Conservation (phyloP, 2,329 filamentous ascomycete genomes). For the Pyricularia grisea region DNA sequence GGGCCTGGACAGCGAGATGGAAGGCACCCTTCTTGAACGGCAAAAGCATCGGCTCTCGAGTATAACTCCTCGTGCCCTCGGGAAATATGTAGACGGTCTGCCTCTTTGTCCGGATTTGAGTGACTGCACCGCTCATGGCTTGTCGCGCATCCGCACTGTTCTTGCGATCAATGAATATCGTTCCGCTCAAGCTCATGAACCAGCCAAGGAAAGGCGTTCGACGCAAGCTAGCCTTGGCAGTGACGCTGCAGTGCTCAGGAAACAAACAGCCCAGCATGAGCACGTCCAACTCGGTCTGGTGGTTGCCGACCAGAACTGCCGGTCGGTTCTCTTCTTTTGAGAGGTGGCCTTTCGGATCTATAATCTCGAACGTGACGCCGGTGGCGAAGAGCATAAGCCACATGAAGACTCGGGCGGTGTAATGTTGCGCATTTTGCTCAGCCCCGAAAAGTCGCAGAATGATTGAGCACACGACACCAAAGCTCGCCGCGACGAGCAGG, state of each 20-base stretch:
- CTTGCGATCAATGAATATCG: slow-evolving; percentile 89
- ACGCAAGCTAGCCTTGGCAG: slow-evolving; percentile 79
- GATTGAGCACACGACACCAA: slow-evolving; percentile 68
- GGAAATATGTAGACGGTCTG: slow-evolving; percentile 83
- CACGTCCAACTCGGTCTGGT: slow-evolving; percentile 94
- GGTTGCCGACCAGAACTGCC: slow-evolving; percentile 87
- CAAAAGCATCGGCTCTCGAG: slow-evolving; percentile 68
- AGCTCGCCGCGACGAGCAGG: slow-evolving; percentile 51
- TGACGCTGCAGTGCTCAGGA: slow-evolving; percentile 85
- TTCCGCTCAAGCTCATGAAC: slow-evolving; percentile 85
- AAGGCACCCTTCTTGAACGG: slow-evolving; percentile 99
- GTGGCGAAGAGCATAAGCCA: slow-evolving; percentile 65
- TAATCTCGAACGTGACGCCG: slow-evolving; percentile 68
- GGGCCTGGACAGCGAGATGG: slow-evolving; percentile 87
- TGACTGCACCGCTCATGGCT: slow-evolving; percentile 75
- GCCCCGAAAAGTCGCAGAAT: slow-evolving; percentile 61
- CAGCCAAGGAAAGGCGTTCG: slow-evolving; percentile 79
- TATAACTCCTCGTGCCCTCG: slow-evolving; percentile 89
- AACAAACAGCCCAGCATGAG: slow-evolving; percentile 84
- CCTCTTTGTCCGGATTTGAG: slow-evolving; percentile 62
- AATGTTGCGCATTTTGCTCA: slow-evolving; percentile 76
- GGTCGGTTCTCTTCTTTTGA: slow-evolving; percentile 51
- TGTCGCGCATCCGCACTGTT: slow-evolving; percentile 75
- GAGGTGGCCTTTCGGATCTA: slow-evolving; percentile 56
- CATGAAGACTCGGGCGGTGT: slow-evolving; percentile 70